phyloP scores from a whole-genome alignment of 2,329 filamentous ascomycete species.

The Phaeosphaeria sp. region DNA sequence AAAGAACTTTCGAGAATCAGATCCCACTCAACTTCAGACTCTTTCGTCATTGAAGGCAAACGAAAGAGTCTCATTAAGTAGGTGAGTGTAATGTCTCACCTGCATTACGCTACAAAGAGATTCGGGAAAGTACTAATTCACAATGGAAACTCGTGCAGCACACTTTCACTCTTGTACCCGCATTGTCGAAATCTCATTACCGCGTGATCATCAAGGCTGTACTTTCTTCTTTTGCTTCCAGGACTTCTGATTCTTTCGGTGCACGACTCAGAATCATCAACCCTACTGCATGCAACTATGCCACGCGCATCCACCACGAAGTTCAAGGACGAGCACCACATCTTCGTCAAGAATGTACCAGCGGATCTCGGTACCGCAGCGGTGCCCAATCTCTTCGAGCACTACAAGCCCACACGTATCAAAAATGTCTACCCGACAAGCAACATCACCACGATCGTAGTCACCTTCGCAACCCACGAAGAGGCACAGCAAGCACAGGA shows the following conservation, averaged over 20 bases:
- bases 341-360: constrained; percentile 32
- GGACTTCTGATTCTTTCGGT: neutral
- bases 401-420: constrained; percentile 14
- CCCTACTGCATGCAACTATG: neutral
- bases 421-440: constrained; percentile 23
- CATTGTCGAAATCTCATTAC: neutral
- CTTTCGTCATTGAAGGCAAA: neutral
- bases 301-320: neutral
- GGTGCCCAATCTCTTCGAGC: constrained; percentile 8
- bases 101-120: neutral
- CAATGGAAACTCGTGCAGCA: neutral
- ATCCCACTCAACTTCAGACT: neutral
- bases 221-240: neutral
- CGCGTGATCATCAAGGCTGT: neutral
- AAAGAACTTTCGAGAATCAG: neutral
- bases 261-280: neutral
- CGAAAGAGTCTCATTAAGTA: neutral
- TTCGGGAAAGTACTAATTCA: neutral
- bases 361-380: constrained; percentile 5
- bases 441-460: constrained; percentile 22
- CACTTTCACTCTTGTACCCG: neutral
- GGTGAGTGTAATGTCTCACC: neutral
- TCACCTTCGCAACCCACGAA: constrained; percentile 13
- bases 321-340: constrained; percentile 12
- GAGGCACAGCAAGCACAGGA: constrained; percentile 15